A percentile compares a stretch with the other conserved stretches of the same genome.
phyloP scores from a whole-genome alignment of 352 stramenopile genomes.

The Globisporangium yorkense region DNA sequence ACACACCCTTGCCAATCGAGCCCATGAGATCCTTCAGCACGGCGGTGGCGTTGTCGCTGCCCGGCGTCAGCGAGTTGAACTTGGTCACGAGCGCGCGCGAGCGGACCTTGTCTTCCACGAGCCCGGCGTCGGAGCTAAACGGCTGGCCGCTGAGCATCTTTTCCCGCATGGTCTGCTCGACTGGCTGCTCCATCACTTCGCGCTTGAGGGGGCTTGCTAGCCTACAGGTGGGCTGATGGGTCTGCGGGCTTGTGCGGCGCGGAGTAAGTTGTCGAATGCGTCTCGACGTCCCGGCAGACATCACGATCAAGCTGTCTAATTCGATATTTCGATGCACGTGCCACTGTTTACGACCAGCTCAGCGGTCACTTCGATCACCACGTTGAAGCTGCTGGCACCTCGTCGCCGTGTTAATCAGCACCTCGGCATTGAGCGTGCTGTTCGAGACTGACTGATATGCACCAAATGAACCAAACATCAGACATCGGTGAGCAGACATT shows the following conservation, averaged over 20 bases:
- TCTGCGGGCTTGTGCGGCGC: too few species aligned
- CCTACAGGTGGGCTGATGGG: too few species aligned
- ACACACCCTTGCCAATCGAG: slow-evolving; percentile 27
- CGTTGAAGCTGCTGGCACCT: background rate
- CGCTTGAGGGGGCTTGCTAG: too few species aligned
- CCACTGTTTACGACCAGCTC: background rate
- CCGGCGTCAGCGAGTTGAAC: slow-evolving; percentile 37
- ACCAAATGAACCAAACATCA: too few species aligned
- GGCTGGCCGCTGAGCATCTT: slow-evolving; percentile 63
- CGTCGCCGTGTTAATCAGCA: background rate
- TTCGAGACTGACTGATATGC: too few species aligned
- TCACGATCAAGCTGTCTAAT: background rate
- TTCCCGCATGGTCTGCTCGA: slow-evolving; percentile 27
- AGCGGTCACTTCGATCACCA: background rate
- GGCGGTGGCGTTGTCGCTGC: slow-evolving; percentile 18
- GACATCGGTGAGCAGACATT: too few species aligned
- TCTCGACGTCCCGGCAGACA: too few species aligned
- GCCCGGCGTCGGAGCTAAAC: slow-evolving; percentile 31
- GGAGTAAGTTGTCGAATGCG: too few species aligned
- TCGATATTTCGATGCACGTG: background rate
- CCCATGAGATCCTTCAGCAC: slow-evolving; percentile 39
- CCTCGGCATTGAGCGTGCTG: too few species aligned
- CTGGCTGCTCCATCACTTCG: too few species aligned
- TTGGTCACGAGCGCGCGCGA: slow-evolving; percentile 26
- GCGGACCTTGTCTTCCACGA: slow-evolving; percentile 28